Conservation (phyloP, 495 filamentous ascomycete genomes). For the Podospora appendiculata region DNA sequence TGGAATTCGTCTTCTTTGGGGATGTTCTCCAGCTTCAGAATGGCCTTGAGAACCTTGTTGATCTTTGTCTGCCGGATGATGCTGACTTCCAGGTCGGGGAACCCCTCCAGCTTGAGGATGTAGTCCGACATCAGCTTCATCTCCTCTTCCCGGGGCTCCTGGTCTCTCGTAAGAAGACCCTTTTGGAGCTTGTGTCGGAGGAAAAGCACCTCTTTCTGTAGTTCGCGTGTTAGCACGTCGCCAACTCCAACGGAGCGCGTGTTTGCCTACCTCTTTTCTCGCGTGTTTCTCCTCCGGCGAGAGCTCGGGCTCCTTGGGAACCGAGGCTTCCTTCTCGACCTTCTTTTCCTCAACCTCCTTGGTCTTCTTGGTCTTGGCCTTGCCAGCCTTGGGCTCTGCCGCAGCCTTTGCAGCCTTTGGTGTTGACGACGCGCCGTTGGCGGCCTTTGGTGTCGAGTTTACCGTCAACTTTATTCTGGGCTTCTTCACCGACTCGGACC, state of each 20-base stretch:
- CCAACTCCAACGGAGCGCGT: neutral
- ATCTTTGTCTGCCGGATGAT: constrained; percentile 86
- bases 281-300: constrained; percentile 36
- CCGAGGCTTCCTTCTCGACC: constrained; percentile 44
- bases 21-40: constrained; percentile 73
- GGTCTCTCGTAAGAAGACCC: constrained; percentile 75
- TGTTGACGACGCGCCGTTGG: constrained; percentile 40
- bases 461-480: constrained; percentile 55
- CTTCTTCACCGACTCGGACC: constrained; percentile 60
- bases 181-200: constrained; percentile 86
- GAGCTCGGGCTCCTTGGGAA: constrained; percentile 43
- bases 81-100: constrained; percentile 70
- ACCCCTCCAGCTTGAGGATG: constrained; percentile 69
- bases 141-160: constrained; percentile 77
- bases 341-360: constrained; percentile 57
- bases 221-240: constrained; percentile 1
- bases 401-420: constrained; percentile 43
- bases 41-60: constrained; percentile 87
- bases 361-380: constrained; percentile 58
- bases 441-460: constrained; percentile 41
- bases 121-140: constrained; percentile 78
- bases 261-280: constrained; percentile 50
- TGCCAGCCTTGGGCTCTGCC: constrained; percentile 47
- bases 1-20: constrained; percentile 78
- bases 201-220: constrained; percentile 65